These are phyloP conservation scores for Fusarium falciforme DNA, from an alignment of 2,329 filamentous ascomycete species.

Conservation along the genomic window DNA sequence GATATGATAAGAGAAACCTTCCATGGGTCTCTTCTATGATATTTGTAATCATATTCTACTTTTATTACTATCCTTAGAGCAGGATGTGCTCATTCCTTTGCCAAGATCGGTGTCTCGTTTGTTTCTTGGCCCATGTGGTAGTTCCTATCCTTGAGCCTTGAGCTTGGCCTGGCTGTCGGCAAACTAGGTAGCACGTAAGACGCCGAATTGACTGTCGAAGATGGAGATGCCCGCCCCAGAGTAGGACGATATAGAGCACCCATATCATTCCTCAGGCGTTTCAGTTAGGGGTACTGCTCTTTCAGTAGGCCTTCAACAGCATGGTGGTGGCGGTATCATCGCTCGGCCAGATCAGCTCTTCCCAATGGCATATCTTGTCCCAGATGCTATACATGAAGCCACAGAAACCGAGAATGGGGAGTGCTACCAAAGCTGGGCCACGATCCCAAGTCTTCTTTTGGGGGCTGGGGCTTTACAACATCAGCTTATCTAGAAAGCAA, in stretches of 20 bases:
- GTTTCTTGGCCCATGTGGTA: background rate
- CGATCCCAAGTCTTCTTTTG: background rate
- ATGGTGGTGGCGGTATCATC: background rate
- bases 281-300: background rate
- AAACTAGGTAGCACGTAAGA: too few relatives aligned
- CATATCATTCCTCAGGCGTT: background rate
- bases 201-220: background rate
- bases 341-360: background rate
- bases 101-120: background rate
- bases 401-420: background rate
- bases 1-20: background rate
- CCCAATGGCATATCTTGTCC: background rate
- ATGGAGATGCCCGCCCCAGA: background rate
- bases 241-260: background rate
- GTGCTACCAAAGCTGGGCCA: too few relatives aligned
- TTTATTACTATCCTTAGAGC: background rate
- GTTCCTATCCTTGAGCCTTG: background rate
- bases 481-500: background rate
- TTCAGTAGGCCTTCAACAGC: background rate
- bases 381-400: background rate
- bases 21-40: background rate
- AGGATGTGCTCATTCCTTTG: background rate
- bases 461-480: background rate
- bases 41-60: background rate
- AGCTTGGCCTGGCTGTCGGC: too few relatives aligned